These are phyloP conservation scores for Dichotomopilus funicola DNA, from an alignment of 2,329 filamentous ascomycete species.

Conservation along the genomic window DNA sequence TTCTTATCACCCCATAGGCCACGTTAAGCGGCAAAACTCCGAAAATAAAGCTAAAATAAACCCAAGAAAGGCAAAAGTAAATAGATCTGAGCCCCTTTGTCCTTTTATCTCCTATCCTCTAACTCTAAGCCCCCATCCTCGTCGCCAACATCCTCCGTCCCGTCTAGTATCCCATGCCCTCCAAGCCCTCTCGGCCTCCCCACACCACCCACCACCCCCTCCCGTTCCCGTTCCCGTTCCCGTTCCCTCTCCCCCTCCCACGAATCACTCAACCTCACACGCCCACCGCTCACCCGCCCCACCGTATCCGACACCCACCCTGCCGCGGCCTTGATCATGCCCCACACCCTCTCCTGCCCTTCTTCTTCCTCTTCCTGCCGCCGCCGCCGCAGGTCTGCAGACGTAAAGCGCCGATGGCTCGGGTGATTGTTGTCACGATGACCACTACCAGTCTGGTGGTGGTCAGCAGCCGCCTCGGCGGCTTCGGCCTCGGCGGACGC, in stretches of 20 bases:
- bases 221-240: background rate
- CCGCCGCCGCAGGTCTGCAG: conserved; percentile 19
- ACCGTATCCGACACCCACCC: conserved; percentile 55
- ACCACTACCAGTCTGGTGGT: background rate
- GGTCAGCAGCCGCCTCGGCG: background rate
- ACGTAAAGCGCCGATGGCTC: conserved; percentile 44
- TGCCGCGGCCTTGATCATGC: conserved; percentile 44
- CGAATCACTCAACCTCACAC: conserved; percentile 43
- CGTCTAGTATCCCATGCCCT: conserved; percentile 21
- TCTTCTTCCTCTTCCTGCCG: conserved; percentile 37
- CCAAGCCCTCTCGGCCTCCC: background rate
- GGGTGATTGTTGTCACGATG: background rate
- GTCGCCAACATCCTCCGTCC: conserved; percentile 21
- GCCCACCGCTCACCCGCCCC: conserved; percentile 46
- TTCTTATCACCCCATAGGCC: too few species aligned
- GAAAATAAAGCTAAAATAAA: background rate
- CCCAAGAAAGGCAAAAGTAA: too few species aligned
- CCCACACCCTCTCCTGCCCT: conserved; percentile 61
- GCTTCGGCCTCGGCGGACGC: conserved; percentile 68
- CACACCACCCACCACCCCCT: background rate
- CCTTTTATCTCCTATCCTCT: conserved; percentile 13
- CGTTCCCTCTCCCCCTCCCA: conserved; percentile 16
- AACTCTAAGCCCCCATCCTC: conserved; percentile 19
- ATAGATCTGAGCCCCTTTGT: too few species aligned
- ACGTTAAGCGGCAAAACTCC: too few species aligned